Conservation (phyloP, 2,329 filamentous ascomycete species). For the Berkeleyomyces rouxiae region DNA sequence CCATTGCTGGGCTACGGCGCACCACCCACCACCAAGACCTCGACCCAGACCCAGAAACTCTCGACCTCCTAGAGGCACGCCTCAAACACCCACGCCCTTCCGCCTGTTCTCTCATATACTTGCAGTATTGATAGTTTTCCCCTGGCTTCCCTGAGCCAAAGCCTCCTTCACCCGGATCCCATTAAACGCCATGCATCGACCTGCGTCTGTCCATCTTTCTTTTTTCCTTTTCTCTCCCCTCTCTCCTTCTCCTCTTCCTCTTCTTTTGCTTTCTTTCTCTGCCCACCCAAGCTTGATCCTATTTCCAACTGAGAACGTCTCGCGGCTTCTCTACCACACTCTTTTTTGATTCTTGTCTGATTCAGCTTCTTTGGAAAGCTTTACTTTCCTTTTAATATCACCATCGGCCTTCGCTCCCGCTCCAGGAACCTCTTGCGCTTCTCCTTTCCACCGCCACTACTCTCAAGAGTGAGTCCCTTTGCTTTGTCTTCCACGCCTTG, state of each 20-base stretch:
- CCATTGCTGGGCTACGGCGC: background rate
- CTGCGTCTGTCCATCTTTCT: conserved; percentile 3
- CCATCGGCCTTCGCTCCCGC: background rate
- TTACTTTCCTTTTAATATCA: background rate
- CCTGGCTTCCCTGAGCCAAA: conserved; percentile 4
- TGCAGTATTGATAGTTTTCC: background rate
- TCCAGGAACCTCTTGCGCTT: background rate
- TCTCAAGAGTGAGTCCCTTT: background rate
- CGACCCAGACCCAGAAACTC: background rate
- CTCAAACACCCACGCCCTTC: background rate
- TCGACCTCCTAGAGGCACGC: background rate
- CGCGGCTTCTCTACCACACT: conserved; percentile 13
- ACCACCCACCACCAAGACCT: background rate
- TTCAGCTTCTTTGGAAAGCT: background rate
- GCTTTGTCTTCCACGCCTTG: background rate
- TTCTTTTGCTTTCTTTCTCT: background rate
- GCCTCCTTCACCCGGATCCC: conserved; percentile 10
- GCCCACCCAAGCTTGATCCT: conserved; percentile 8
- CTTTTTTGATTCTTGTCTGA: background rate
- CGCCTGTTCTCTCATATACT: background rate
- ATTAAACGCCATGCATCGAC: conserved; percentile 10
- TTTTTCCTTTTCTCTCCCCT: conserved; percentile 1
- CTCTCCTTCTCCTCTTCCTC: background rate
- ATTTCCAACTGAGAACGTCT: conserved; percentile 13
- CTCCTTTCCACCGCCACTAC: background rate